These are phyloP conservation scores for Aureobasidium sp. DNA, from an alignment of 2,329 filamentous ascomycete species.

Conservation along the genomic window DNA sequence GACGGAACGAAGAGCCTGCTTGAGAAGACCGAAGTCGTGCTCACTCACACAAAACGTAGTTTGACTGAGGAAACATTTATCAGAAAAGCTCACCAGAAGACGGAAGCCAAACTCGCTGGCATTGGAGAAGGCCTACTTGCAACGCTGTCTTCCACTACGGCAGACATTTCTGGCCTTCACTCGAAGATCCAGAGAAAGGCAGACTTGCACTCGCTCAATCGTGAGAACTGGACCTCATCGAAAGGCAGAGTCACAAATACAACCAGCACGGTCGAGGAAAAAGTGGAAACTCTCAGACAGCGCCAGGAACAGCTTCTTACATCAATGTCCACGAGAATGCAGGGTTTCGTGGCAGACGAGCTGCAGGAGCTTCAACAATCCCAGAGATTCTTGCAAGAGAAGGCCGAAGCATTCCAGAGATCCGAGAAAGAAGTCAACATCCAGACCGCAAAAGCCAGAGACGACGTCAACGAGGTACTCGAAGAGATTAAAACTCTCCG, in stretches of 20 bases:
- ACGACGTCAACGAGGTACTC: slow-evolving; percentile 83
- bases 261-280: slow-evolving; percentile 66
- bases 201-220: slow-evolving; percentile 72
- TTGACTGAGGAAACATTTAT: slow-evolving; percentile 73
- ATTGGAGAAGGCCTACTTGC: slow-evolving; percentile 70
- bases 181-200: slow-evolving; percentile 82
- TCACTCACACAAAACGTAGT: slow-evolving; percentile 65
- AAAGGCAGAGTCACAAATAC: slow-evolving; percentile 68
- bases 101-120: slow-evolving; percentile 65
- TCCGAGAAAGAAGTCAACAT: slow-evolving; percentile 61
- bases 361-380: slow-evolving; percentile 62
- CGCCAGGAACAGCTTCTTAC: slow-evolving; percentile 66
- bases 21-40: slow-evolving; percentile 78
- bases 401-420: slow-evolving; percentile 57
- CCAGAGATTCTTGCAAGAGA: slow-evolving; percentile 61
- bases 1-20: slow-evolving; percentile 74
- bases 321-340: slow-evolving; percentile 62
- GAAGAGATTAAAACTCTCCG: slow-evolving; percentile 87
- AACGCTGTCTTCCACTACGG: slow-evolving; percentile 68
- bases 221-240: slow-evolving; percentile 67
- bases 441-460: slow-evolving; percentile 61
- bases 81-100: slow-evolving; percentile 76
- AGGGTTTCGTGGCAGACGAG: slow-evolving; percentile 67
- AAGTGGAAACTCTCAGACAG: slow-evolving; percentile 62
- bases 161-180: slow-evolving; percentile 71